phyloP scores from a whole-genome alignment of 1,139 yeast species.

The Geotrichum aggregatum region DNA sequence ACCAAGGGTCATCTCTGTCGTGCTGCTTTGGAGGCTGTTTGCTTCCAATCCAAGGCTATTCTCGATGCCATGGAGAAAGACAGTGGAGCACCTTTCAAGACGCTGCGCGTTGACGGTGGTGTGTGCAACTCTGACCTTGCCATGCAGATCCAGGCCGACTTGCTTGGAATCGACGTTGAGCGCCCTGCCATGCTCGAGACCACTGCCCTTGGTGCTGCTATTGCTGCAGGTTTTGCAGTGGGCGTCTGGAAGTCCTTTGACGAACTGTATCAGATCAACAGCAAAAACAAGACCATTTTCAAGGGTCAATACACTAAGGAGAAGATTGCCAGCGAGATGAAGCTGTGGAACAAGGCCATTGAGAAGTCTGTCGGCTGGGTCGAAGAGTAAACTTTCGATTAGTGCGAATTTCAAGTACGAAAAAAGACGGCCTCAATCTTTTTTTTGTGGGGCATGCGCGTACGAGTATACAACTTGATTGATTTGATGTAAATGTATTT shows the following conservation, averaged over 20 bases:
- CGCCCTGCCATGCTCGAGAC: constrained; percentile 84
- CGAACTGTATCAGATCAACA: constrained; percentile 48
- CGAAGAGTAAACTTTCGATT: constrained; percentile 17
- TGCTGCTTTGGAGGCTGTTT: constrained; percentile 92
- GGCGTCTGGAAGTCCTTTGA: constrained; percentile 72
- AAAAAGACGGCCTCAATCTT: not conserved
- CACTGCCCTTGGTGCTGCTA: constrained; percentile 94
- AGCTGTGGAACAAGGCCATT: constrained; percentile 77
- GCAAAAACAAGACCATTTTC: constrained; percentile 47
- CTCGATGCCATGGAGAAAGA: constrained; percentile 86
- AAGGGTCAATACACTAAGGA: constrained; percentile 55
- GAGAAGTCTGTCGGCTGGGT: constrained; percentile 78
- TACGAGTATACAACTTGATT: too few relatives aligned
- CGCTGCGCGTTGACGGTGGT: constrained; percentile 82
- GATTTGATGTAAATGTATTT: too few relatives aligned
- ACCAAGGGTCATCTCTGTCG: constrained; percentile 84
- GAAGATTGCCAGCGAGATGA: constrained; percentile 63
- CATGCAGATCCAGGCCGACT: constrained; percentile 91
- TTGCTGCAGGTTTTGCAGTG: constrained; percentile 85
- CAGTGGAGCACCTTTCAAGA: constrained; percentile 54
- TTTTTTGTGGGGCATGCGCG: too few relatives aligned
- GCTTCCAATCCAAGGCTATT: constrained; percentile 89
- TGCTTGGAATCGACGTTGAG: constrained; percentile 75
- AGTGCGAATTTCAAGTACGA: not conserved
- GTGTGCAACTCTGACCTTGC: constrained; percentile 90